Evolutionary conservation across 2,329 filamentous ascomycete species (phyloP).

Genomic region (Coniochaeta hoffmannii): DNA sequence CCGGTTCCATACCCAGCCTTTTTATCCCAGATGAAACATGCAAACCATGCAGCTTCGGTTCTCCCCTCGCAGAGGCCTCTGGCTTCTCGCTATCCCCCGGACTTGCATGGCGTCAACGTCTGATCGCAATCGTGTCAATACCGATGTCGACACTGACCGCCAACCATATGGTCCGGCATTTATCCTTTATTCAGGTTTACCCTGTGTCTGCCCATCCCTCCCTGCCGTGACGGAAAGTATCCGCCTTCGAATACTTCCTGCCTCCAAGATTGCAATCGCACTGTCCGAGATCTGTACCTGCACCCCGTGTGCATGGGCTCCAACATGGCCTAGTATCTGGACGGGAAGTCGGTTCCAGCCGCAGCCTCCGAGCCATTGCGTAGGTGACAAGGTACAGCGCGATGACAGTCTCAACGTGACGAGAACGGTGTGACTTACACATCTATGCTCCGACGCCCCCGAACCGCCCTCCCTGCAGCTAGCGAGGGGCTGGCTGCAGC

Average conservation of each 20-base stretch:
- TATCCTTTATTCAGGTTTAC: conserved; percentile 1
- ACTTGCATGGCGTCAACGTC: background rate
- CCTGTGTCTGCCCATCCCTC: background rate
- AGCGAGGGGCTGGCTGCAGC: conserved; percentile 9
- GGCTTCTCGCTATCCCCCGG: conserved; percentile 5
- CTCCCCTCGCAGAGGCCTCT: conserved; percentile 13
- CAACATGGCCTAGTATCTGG: too few relatives aligned
- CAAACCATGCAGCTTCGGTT: conserved; percentile 16
- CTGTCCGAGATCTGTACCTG: background rate
- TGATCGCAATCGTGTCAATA: background rate
- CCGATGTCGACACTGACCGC: background rate
- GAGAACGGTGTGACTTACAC: background rate
- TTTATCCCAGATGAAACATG: conserved; percentile 19
- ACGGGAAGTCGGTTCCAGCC: too few relatives aligned
- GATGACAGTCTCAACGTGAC: background rate
- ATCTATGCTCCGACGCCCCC: conserved; percentile 8
- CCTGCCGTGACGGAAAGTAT: background rate
- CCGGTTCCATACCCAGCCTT: conserved; percentile 11
- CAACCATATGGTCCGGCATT: background rate
- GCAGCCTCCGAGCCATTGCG: too few relatives aligned
- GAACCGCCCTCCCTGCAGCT: conserved; percentile 12
- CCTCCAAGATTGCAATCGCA: background rate
- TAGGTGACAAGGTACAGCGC: background rate
- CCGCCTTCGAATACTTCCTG: background rate
- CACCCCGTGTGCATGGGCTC: background rate